phyloP scores from a whole-genome alignment of 345 rosid species.

The Heritiera littoralis region DNA sequence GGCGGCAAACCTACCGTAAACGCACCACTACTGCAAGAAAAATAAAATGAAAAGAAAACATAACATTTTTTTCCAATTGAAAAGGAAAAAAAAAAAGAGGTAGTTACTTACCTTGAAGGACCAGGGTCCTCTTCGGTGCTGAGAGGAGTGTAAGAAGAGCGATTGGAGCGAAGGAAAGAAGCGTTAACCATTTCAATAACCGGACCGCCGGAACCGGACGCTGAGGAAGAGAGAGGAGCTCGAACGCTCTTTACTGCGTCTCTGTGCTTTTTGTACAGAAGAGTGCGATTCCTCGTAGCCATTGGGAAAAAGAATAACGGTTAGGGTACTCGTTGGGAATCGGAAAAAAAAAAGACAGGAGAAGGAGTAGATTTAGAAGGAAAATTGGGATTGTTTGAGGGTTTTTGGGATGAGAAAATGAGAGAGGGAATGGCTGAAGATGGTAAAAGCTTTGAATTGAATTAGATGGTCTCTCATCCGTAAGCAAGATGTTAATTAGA shows the following conservation, averaged over 20 bases:
- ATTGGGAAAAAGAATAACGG: slow-evolving; percentile 1
- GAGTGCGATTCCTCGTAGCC: slow-evolving; percentile 51
- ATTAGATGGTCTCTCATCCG: too few relatives aligned
- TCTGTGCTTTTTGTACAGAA: slow-evolving; percentile 39
- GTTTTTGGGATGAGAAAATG: neutral
- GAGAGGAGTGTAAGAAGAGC: slow-evolving; percentile 44
- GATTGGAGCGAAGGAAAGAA: slow-evolving; percentile 43
- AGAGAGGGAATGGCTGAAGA: slow-evolving; percentile 14
- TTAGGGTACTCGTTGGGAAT: neutral
- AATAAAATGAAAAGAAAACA: neutral
- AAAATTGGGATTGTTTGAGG: neutral
- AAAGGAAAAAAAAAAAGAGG: neutral
- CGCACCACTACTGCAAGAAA: slow-evolving; percentile 62
- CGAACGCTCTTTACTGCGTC: slow-evolving; percentile 53
- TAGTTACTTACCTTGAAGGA: slow-evolving; percentile 36
- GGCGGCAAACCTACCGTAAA: slow-evolving; percentile 80
- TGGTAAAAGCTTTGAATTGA: slow-evolving; percentile 12
- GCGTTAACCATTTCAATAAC: slow-evolving; percentile 54
- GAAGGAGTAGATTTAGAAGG: neutral
- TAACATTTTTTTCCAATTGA: too few relatives aligned
- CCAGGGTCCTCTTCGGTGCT: slow-evolving; percentile 54
- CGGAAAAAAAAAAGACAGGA: neutral
- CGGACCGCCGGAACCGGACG: slow-evolving; percentile 38
- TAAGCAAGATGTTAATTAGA: neutral
- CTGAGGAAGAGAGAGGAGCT: slow-evolving; percentile 38